Conservation (phyloP, 306 rosid species). For the Aeschynomene evenia region DNA sequence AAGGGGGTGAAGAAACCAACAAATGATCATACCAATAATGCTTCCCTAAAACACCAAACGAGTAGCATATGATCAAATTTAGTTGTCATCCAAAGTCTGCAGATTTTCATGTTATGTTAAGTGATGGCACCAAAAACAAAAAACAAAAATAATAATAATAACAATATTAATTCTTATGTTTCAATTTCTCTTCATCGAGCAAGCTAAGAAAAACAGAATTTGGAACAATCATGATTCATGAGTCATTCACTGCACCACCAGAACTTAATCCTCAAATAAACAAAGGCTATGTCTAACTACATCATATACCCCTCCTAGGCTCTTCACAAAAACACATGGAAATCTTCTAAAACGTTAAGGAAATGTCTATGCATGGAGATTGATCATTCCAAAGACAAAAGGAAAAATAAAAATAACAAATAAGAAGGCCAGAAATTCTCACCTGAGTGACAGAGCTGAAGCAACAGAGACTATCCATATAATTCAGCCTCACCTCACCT, state of each 20-base stretch:
- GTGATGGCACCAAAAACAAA: not conserved
- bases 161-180: not conserved
- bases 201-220: slow-evolving; percentile 21
- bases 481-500: slow-evolving; percentile 49
- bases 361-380: slow-evolving; percentile 12
- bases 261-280: slow-evolving; percentile 1
- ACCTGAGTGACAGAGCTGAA: slow-evolving; percentile 72
- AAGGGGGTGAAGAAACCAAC: not conserved
- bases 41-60: not conserved
- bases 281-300: not conserved
- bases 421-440: slow-evolving; percentile 29
- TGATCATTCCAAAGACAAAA: slow-evolving; percentile 2
- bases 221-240: not conserved
- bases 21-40: not conserved
- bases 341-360: not conserved
- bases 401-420: not conserved
- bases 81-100: not conserved
- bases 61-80: not conserved
- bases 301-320: not conserved
- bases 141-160: too few species aligned
- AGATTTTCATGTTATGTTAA: not conserved
- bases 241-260: slow-evolving; percentile 14
- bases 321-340: not conserved
- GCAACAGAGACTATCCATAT: slow-evolving; percentile 81
- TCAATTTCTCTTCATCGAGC: slow-evolving; percentile 22